Evolutionary conservation across 495 filamentous ascomycete species (phyloP), one percentile per base, ranked within the genome.

Genomic region (Tuber melanosporum): DNA sequence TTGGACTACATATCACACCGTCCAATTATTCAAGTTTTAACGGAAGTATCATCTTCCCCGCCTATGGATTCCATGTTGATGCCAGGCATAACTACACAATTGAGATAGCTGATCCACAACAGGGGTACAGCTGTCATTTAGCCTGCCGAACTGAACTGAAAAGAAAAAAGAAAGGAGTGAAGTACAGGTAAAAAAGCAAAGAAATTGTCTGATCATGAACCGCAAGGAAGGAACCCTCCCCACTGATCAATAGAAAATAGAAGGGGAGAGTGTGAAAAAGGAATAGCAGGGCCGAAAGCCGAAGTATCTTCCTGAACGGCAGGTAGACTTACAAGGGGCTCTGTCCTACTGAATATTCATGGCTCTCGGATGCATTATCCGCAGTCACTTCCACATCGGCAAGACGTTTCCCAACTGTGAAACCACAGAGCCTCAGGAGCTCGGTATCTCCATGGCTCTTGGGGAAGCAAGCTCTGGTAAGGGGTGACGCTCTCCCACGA

Each of bases 11-110:
- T 43, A 43, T 7, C 6, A 43, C 42, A 43, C 42, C 6, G 42
- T 43, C 42, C 42, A 43, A 43, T 43, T 43, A 43, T 43, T 43
- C 42, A 43, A 43, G 42, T 43, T 43, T 43, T 43, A 7, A 43
- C 42, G 42, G 42, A 43, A 73, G 57, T 42, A 76, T 36, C 72
- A 78, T 76, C 78, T 79, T 81, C 75, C 78, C 70, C 79, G 77
- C 74, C 71, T 70, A 79, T 78, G 75, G 72, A 73, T 74, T 81
- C 79, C 73, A 66, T 71, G 49, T 80, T 80, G 71, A 83, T 76
- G 69, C 89, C 89, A 52, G 88, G 89, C 89, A 89, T 90, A 76
- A 89, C 87, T 66, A 89, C 84, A 79, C 86, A 86, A 78, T 90
- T 90, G 74, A 90, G 85, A 85, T 89, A 89, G 74, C 86, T 88